phyloP scores from a whole-genome alignment of 805 yeast genomes.

The Metschnikowia shivogae region DNA sequence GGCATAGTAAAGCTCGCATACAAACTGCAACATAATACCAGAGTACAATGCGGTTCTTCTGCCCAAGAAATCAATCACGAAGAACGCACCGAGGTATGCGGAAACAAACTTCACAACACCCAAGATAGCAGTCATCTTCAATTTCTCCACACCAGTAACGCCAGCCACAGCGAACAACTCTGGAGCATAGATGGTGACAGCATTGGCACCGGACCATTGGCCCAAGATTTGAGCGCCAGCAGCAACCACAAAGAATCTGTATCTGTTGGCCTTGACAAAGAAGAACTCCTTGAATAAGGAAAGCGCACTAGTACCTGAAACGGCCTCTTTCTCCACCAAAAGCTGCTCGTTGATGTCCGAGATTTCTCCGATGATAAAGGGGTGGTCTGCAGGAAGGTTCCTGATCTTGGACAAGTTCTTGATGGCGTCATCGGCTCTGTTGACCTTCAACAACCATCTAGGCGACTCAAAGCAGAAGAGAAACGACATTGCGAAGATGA shows the following conservation, averaged over 20 bases:
- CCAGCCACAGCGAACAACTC: constrained; percentile 49
- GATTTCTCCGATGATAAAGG: constrained; percentile 47
- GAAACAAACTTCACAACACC: constrained; percentile 51
- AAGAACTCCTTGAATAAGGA: constrained; percentile 32
- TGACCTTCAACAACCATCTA: constrained; percentile 47
- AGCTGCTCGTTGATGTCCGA: constrained; percentile 45
- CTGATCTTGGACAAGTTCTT: constrained; percentile 40
- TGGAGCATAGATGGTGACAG: constrained; percentile 55
- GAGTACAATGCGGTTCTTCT: constrained; percentile 46
- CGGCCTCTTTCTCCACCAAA: constrained; percentile 57
- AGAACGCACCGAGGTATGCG: constrained; percentile 49
- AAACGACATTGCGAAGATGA: constrained; percentile 38
- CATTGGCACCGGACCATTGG: constrained; percentile 60
- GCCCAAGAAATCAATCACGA: constrained; percentile 51
- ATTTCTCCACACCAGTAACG: constrained; percentile 35
- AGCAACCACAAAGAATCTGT: constrained; percentile 43
- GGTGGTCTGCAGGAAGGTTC: constrained; percentile 43
- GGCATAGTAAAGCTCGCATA: constrained; percentile 44
- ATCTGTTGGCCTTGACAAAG: constrained; percentile 37
- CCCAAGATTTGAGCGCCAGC: constrained; percentile 43
- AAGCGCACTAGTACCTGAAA: constrained; percentile 13
- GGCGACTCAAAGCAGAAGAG: constrained; percentile 47
- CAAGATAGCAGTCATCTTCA: constrained; percentile 48
- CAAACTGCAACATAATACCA: constrained; percentile 45
- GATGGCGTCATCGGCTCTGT: constrained; percentile 38